Conservation (phyloP, 2,329 filamentous ascomycete genomes). For the Zymoseptoria tritici region DNA sequence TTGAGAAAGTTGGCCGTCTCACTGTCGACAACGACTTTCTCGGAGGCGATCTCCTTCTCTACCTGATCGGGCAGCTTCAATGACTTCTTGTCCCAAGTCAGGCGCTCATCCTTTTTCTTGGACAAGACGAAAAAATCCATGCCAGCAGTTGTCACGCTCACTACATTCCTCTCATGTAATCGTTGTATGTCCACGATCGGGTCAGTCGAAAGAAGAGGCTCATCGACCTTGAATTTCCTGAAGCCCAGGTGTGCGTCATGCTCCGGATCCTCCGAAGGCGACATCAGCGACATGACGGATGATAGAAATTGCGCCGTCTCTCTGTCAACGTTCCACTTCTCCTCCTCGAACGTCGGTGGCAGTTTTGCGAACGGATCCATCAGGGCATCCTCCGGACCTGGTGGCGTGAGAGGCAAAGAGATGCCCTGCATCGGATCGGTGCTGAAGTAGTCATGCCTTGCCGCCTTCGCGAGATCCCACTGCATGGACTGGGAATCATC, state of each 20-base stretch:
- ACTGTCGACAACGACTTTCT: constrained; percentile 34
- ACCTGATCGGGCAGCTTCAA: constrained; percentile 8
- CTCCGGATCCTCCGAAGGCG: constrained; percentile 2
- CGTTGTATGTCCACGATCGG: constrained; percentile 38
- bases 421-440: constrained; percentile 1
- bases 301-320: constrained; percentile 20
- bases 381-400: constrained; percentile 1
- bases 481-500: constrained; percentile 2
- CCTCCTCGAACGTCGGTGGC: constrained; percentile 1
- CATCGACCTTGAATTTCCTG: constrained; percentile 34
- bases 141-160: constrained; percentile 8
- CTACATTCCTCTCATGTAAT: constrained; percentile 28
- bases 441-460: constrained; percentile 4
- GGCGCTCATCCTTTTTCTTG: constrained; percentile 36
- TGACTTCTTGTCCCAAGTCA: constrained; percentile 33
- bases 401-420: not conserved
- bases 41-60: constrained; percentile 16
- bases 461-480: not conserved
- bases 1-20: constrained; percentile 33
- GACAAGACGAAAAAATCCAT: constrained; percentile 30
- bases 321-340: constrained; percentile 25
- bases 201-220: constrained; percentile 41
- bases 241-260: not conserved
- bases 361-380: constrained; percentile 2
- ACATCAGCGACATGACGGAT: constrained; percentile 5